Conservation (phyloP, 2,329 filamentous ascomycete genomes). For the Proliferodiscus dingleyae region DNA sequence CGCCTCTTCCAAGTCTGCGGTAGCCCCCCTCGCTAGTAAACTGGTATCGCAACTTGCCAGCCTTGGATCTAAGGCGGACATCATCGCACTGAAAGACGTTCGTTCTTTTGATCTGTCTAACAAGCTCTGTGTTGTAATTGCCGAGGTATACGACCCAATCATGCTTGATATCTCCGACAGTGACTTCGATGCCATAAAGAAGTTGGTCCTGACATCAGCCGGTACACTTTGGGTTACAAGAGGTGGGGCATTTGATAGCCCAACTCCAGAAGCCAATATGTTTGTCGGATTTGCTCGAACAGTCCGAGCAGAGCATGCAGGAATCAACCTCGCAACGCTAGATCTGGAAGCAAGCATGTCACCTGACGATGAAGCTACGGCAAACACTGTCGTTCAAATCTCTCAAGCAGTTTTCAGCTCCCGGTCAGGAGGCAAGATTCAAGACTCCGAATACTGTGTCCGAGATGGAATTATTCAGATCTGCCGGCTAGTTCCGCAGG, state of each 20-base stretch:
- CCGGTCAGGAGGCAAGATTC: background rate
- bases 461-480: background rate
- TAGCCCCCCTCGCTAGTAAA: background rate
- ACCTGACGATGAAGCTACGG: background rate
- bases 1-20: background rate
- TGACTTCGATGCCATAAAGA: background rate
- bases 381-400: background rate
- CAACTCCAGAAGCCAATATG: constrained; percentile 32
- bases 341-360: background rate
- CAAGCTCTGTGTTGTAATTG: background rate
- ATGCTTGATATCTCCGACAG: background rate
- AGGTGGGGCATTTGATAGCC: constrained; percentile 37
- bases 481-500: background rate
- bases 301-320: constrained; percentile 27
- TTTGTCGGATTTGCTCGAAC: constrained; percentile 31
- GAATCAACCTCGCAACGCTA: constrained; percentile 10
- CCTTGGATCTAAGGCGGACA: background rate
- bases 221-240: constrained; percentile 37
- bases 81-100: background rate
- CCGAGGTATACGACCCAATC: background rate
- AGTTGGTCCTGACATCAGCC: background rate
- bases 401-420: background rate
- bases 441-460: background rate
- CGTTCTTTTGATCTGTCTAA: background rate
- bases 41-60: background rate